A percentile compares a stretch with the other conserved stretches of the same genome.
Evolutionary conservation across 352 stramenopile species (phyloP).

Genomic region (Globisporangium yorkense): DNA sequence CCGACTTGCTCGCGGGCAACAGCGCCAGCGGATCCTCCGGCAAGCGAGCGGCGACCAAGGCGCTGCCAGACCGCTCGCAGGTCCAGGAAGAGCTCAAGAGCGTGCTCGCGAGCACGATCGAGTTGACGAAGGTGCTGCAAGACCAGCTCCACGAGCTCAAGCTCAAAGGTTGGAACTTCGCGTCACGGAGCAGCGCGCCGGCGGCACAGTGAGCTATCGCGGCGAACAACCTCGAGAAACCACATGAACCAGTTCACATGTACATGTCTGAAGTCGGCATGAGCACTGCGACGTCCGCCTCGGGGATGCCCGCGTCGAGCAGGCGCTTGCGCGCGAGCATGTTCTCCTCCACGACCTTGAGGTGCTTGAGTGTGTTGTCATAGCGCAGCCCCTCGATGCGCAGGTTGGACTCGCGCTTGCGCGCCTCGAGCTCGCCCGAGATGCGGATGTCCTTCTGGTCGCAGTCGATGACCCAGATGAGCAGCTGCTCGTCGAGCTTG

Average conservation of each 20-base stretch:
- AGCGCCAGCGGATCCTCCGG: conserved; percentile 8
- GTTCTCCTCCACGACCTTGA: conserved; percentile 14
- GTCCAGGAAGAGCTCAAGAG: conserved; percentile 69
- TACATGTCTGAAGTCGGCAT: too few species aligned
- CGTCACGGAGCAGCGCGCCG: conserved; percentile 11
- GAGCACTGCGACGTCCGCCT: conserved; percentile 11
- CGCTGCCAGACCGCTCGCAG: conserved; percentile 33
- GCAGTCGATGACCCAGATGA: conserved; percentile 17
- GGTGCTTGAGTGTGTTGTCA: conserved; percentile 18
- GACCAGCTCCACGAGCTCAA: conserved; percentile 76
- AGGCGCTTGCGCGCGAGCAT: conserved; percentile 41
- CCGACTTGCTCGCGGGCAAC: background rate
- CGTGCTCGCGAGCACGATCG: conserved; percentile 57
- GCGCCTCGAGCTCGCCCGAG: conserved; percentile 16
- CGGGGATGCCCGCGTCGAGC: conserved; percentile 24
- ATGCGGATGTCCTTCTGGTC: conserved; percentile 15
- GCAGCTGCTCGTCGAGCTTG: conserved; percentile 17
- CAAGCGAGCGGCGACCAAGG: conserved; percentile 22
- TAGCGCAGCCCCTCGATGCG: conserved; percentile 14
- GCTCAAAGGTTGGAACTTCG: conserved; percentile 74
- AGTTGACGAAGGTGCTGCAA: conserved; percentile 64
- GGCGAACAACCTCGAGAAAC: too few species aligned
- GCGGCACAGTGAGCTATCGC: background rate
- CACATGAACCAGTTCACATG: too few species aligned
- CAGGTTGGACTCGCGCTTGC: conserved; percentile 17